Conservation (phyloP, 2,329 filamentous ascomycete genomes). For the Plectosphaerella plurivora region DNA sequence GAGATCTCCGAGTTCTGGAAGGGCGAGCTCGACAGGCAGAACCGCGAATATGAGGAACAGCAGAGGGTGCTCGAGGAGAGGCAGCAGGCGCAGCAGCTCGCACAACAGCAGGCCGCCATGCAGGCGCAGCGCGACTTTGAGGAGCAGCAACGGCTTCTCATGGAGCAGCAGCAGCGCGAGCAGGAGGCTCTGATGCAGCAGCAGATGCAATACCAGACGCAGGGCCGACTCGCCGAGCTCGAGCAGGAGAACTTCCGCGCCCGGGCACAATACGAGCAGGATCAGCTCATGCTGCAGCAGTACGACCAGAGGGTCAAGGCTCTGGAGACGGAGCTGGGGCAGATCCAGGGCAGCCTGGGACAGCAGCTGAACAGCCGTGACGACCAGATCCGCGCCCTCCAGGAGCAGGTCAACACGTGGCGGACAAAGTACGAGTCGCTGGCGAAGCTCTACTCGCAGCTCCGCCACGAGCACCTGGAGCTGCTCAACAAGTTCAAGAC, state of each 20-base stretch:
- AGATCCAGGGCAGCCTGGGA: slow-evolving; percentile 76
- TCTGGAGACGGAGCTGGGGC: slow-evolving; percentile 78
- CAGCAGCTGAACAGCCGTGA: slow-evolving; percentile 88
- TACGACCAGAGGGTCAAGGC: slow-evolving; percentile 94
- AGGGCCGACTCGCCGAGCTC: slow-evolving; percentile 90
- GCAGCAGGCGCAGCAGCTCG: slow-evolving; percentile 73
- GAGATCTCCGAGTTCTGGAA: slow-evolving; percentile 99
- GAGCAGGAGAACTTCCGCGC: slow-evolving; percentile 94
- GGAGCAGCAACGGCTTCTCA: slow-evolving; percentile 82
- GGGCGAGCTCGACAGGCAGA: slow-evolving; percentile 82
- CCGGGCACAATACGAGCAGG: slow-evolving; percentile 91
- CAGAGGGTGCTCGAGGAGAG: slow-evolving; percentile 84
- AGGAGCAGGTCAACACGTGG: slow-evolving; percentile 98
- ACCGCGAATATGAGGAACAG: slow-evolving; percentile 92
- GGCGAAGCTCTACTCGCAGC: slow-evolving; percentile 93
- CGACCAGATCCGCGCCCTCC: slow-evolving; percentile 86
- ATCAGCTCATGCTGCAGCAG: slow-evolving; percentile 94
- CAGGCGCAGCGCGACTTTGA: slow-evolving; percentile 95
- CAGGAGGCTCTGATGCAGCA: slow-evolving; percentile 87
- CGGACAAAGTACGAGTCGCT: slow-evolving; percentile 93
- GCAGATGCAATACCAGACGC: slow-evolving; percentile 89
- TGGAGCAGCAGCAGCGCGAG: slow-evolving; percentile 84
- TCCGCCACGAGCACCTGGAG: slow-evolving; percentile 92
- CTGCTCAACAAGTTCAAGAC: slow-evolving; percentile 94
- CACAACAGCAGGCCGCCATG: slow-evolving; percentile 76